Evolutionary conservation across 495 filamentous ascomycete genomes (phyloP).

Genomic region (Jackrogersella minutella): DNA sequence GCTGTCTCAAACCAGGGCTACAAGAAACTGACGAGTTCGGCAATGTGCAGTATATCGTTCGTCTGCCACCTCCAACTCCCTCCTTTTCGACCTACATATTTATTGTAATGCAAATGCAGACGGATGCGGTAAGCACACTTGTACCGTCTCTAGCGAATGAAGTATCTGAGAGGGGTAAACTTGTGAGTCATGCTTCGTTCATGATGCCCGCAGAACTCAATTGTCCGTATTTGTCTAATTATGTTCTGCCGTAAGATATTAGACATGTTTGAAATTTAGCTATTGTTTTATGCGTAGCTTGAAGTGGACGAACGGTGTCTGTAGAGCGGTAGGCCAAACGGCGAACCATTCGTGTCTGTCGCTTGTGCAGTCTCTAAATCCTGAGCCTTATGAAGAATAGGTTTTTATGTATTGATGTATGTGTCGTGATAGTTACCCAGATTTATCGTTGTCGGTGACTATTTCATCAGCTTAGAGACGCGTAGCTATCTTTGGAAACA

Average conservation of each 20-base stretch:
- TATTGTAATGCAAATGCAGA: neutral
- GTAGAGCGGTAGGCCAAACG: neutral
- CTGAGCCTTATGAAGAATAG: neutral
- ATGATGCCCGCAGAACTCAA: conserved; percentile 3
- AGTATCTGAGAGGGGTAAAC: conserved; percentile 3
- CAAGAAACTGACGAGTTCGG: neutral
- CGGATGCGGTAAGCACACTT: neutral
- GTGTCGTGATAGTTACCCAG: neutral
- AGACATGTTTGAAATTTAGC: neutral
- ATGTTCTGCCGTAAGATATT: conserved; percentile 10
- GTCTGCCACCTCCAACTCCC: neutral
- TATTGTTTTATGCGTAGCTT: neutral
- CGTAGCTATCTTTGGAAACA: neutral
- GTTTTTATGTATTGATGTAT: too few relatives aligned
- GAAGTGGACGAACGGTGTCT: neutral
- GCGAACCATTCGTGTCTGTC: neutral
- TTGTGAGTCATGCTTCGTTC: conserved; percentile 20
- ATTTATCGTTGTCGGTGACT: neutral
- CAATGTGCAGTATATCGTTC: neutral
- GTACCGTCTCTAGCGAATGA: neutral
- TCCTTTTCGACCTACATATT: neutral
- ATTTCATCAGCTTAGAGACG: neutral
- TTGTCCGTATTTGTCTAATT: neutral
- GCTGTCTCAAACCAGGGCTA: neutral
- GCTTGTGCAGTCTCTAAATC: neutral